Percentiles rank a stretch among this genome's conserved stretches.
phyloP scores from a whole-genome alignment of 345 rosid species.

The Carallia pectinifolia region DNA sequence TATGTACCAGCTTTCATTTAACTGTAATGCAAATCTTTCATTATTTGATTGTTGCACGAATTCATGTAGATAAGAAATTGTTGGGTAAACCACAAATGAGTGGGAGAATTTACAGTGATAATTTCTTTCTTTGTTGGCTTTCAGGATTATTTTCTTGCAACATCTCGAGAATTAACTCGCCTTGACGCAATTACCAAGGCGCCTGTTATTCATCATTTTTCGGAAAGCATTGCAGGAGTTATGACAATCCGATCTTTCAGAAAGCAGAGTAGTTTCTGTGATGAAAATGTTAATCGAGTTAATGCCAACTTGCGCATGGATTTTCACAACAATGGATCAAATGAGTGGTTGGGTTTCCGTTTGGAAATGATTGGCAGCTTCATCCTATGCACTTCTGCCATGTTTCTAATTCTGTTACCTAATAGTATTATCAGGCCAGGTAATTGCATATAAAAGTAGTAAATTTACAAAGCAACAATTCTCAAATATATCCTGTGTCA shows the following conservation, averaged over 20 bases:
- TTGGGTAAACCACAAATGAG: not conserved
- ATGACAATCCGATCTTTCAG: slow-evolving; percentile 73
- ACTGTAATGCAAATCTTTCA: not conserved
- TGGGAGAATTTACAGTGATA: not conserved
- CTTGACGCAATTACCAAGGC: slow-evolving; percentile 86
- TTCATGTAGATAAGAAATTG: not conserved
- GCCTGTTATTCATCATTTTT: slow-evolving; percentile 71
- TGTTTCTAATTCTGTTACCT: slow-evolving; percentile 80
- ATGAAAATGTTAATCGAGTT: slow-evolving; percentile 49
- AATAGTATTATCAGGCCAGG: slow-evolving; percentile 81
- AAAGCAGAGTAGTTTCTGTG: slow-evolving; percentile 49
- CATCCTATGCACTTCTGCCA: slow-evolving; percentile 66
- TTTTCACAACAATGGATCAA: slow-evolving; percentile 86
- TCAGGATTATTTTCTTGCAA: slow-evolving; percentile 64
- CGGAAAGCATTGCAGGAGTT: slow-evolving; percentile 75
- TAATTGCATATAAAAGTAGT: slow-evolving; percentile 18
- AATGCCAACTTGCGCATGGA: slow-evolving; percentile 79
- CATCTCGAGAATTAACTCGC: slow-evolving; percentile 73
- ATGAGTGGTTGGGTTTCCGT: slow-evolving; percentile 94
- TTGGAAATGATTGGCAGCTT: slow-evolving; percentile 73
- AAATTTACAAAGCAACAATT: not conserved
- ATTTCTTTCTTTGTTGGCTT: slow-evolving; percentile 6
- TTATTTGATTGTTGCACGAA: not conserved
- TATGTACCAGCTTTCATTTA: not conserved
- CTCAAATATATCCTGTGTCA: not conserved